A percentile compares a stretch with the other conserved stretches of the same genome.
phyloP scores from a whole-genome alignment of 2,329 filamentous ascomycete genomes.

The Diplodia intermedia region DNA sequence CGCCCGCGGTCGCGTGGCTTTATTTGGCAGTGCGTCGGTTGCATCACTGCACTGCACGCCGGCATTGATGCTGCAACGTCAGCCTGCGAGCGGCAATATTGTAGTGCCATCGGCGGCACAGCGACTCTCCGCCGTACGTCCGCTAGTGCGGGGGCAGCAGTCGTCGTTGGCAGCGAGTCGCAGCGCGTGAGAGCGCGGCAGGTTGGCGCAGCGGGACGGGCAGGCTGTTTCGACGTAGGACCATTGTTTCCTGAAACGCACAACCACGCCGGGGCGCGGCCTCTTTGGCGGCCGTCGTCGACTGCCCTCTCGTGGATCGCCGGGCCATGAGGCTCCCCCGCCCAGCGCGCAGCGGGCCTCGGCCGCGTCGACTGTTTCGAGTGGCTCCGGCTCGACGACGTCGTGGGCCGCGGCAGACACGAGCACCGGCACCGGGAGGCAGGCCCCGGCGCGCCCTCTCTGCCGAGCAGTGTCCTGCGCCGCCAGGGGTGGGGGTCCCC shows the following conservation, averaged over 20 bases:
- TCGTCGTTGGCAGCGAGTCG: not conserved
- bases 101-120: not conserved
- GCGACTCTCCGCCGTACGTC: not conserved
- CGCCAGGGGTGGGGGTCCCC: constrained; percentile 7
- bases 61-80: constrained; percentile 20
- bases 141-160: not conserved
- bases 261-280: constrained; percentile 19
- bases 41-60: constrained; percentile 13
- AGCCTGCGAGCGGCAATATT: not conserved
- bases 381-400: constrained; percentile 15
- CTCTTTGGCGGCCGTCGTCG: constrained; percentile 13
- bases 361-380: constrained; percentile 27
- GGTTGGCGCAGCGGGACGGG: not conserved
- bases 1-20: constrained; percentile 18
- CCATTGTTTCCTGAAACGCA: constrained; percentile 22
- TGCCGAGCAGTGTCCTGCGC: constrained; percentile 14
- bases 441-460: constrained; percentile 18
- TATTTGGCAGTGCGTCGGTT: constrained; percentile 10
- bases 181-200: constrained; percentile 15
- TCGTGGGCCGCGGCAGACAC: constrained; percentile 23
- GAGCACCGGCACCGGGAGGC: constrained; percentile 7
- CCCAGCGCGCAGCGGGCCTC: constrained; percentile 25
- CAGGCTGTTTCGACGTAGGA: constrained; percentile 9
- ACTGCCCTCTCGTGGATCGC: constrained; percentile 6
- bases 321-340: constrained; percentile 20